phyloP scores from a whole-genome alignment of 2,329 filamentous ascomycete genomes.

The Rhynchosporium graminicola region DNA sequence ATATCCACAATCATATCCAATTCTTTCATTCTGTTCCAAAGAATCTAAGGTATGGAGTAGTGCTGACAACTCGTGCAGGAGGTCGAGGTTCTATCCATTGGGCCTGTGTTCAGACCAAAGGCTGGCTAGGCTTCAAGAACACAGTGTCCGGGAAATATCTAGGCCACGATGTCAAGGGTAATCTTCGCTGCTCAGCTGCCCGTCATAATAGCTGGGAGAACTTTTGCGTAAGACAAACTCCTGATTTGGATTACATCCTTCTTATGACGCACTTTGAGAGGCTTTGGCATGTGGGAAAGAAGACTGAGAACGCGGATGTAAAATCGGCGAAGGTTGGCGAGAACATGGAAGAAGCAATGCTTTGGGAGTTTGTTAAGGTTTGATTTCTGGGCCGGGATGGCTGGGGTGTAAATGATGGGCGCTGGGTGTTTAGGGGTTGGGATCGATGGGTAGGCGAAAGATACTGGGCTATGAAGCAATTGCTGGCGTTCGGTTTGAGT shows the following conservation, averaged over 20 bases:
- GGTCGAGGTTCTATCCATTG: constrained; percentile 29
- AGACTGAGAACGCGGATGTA: constrained; percentile 19
- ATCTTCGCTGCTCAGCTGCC: constrained; percentile 22
- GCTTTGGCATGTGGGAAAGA: constrained; percentile 29
- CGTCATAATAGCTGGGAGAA: constrained; percentile 29
- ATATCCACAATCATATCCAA: not conserved
- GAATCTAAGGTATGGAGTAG: no score
- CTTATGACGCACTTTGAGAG: constrained; percentile 32
- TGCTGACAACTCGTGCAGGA: not conserved
- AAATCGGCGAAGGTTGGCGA: constrained; percentile 29
- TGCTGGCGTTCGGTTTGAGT: no score
- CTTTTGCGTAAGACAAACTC: constrained; percentile 29
- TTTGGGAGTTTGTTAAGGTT: constrained; percentile 32
- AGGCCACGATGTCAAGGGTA: constrained; percentile 26
- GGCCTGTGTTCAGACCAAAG: constrained; percentile 30
- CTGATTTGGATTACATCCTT: constrained; percentile 30
- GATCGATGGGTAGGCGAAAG: not conserved
- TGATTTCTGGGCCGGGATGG: not conserved
- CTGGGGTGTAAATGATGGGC: not conserved
- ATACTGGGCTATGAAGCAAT: no score
- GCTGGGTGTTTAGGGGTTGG: not conserved
- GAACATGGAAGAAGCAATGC: constrained; percentile 15
- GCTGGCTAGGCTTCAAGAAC: constrained; percentile 32
- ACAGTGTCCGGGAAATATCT: constrained; percentile 24
- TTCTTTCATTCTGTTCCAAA: no score